Conservation (phyloP, 768 basidiomycete genomes). For the Kwoniella shandongensis region DNA sequence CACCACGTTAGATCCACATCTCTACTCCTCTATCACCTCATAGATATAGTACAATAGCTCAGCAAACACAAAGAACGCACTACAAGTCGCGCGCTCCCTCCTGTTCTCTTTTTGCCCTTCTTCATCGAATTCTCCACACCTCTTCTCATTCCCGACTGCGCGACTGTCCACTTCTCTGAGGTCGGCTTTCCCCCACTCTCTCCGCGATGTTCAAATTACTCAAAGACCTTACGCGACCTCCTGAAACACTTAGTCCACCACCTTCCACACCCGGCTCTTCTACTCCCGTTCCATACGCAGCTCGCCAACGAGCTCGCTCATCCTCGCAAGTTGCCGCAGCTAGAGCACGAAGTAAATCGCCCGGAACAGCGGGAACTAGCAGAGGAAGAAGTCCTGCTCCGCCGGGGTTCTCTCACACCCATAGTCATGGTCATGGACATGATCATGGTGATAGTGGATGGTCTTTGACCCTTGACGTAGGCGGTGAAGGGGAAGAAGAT, state of each 20-base stretch:
- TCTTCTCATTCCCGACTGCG: too few species aligned
- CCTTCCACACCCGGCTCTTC: slow-evolving; percentile 15
- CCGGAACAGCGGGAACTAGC: slow-evolving; percentile 5
- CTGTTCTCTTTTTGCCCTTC: too few species aligned
- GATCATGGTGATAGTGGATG: slow-evolving; percentile 17
- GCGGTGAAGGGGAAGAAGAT: slow-evolving; percentile 10
- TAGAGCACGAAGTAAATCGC: slow-evolving; percentile 16
- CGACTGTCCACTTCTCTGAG: too few species aligned
- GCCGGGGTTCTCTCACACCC: neutral
- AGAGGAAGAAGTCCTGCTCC: slow-evolving; percentile 5
- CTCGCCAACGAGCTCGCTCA: slow-evolving; percentile 12
- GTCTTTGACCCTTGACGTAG: slow-evolving; percentile 13
- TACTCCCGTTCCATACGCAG: slow-evolving; percentile 5
- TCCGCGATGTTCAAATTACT: slow-evolving; percentile 50
- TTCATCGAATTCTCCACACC: too few species aligned
- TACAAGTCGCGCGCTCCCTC: too few species aligned
- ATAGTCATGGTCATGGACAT: slow-evolving; percentile 5
- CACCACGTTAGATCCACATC: too few species aligned
- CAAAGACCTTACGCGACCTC: slow-evolving; percentile 46
- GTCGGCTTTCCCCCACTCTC: neutral
- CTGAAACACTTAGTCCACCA: slow-evolving; percentile 30
- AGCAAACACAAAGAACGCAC: too few species aligned
- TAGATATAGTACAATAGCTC: too few species aligned
- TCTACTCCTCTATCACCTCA: too few species aligned
- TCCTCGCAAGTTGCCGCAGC: neutral